Base-by-base conservation (phyloP, 164 flowering plant species). In the Saururus chinensis region DNA sequence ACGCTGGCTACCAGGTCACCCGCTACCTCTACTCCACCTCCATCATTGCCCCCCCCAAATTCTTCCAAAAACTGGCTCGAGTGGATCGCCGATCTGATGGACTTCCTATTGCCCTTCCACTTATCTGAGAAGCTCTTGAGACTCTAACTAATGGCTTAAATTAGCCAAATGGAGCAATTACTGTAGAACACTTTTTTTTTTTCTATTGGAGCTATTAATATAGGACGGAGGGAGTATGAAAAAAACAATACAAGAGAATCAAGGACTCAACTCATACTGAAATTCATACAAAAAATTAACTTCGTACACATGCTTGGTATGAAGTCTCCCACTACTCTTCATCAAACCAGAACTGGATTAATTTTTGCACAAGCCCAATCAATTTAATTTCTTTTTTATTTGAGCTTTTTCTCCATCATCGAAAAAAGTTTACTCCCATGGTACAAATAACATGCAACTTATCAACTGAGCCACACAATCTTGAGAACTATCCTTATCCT, bases 11-110 rank as follows among this genome's bases (percentile, higher is more conserved):
- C 75, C 73, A 80, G 0, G 80, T 86, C 30, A 41, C 84, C 0
- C 66, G 88, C 19, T 91, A 86, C 68, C 74, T 91, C 30, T 91
- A 79, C 66, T 89, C 93, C 7, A 84, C 97, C 6, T 70, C 83
- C 19, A 83, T 80, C 58, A 74, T 85, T 54, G 80, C 82, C 51
- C 74, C 83, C 30, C 88, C 92, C 0, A 85, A 84, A 45, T 81
- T 91, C 71, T 86, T 86, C 77, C 75, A 73, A 66, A 75, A 76
- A 56, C 0, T 61, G 67, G 0, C 81, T 84, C 0, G 92, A 89
- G 63, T 89, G 96, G 96, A 66, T 87, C 4, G 79, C 76, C 0
- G 96, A 92, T 57, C 24, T 92, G 22, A 82, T 75, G 84, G 82
- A 84, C 66, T 76, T 52, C 62, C 76, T 88, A 0, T 66, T 63